These are phyloP conservation scores for Pseudophaeomoniella oleicola DNA, from an alignment of 2,329 filamentous ascomycete species.

Conservation along the genomic window DNA sequence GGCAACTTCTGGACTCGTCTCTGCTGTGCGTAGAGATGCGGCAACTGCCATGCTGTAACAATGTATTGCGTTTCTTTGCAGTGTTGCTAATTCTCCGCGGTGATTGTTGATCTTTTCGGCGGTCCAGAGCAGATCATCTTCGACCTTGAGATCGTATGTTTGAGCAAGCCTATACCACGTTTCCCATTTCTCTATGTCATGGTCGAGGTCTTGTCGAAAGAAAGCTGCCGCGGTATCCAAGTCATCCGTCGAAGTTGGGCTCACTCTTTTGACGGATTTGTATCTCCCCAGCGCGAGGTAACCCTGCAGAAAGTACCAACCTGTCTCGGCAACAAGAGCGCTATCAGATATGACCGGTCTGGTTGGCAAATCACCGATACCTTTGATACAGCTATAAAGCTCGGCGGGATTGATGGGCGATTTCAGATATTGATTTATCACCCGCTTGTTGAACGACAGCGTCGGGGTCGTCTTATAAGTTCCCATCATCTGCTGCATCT, in stretches of 20 bases:
- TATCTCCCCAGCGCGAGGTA: conserved; percentile 83
- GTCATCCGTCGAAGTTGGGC: conserved; percentile 67
- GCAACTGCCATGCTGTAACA: conserved; percentile 61
- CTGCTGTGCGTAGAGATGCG: conserved; percentile 41
- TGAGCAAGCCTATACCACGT: conserved; percentile 82
- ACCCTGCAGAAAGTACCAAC: conserved; percentile 86
- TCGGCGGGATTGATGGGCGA: conserved; percentile 69
- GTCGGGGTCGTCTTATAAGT: conserved; percentile 63
- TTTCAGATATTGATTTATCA: conserved; percentile 69
- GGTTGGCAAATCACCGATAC: conserved; percentile 59
- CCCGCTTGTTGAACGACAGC: conserved; percentile 73
- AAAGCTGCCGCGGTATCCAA: conserved; percentile 69
- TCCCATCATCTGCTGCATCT: conserved; percentile 78
- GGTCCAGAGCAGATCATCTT: conserved; percentile 77
- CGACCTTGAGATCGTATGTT: conserved; percentile 74
- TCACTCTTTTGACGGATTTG: conserved; percentile 61
- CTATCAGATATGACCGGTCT: conserved; percentile 57
- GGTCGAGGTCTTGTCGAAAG: conserved; percentile 68
- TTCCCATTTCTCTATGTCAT: conserved; percentile 70
- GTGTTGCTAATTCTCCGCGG: conserved; percentile 55
- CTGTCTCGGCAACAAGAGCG: conserved; percentile 55
- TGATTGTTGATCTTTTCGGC: conserved; percentile 85
- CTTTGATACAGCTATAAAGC: conserved; percentile 67
- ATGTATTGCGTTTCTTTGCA: conserved; percentile 70
- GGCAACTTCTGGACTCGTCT: conserved; percentile 37